Conservation (phyloP, 2,329 filamentous ascomycete genomes). For the Scortechinia acanthostroma region DNA sequence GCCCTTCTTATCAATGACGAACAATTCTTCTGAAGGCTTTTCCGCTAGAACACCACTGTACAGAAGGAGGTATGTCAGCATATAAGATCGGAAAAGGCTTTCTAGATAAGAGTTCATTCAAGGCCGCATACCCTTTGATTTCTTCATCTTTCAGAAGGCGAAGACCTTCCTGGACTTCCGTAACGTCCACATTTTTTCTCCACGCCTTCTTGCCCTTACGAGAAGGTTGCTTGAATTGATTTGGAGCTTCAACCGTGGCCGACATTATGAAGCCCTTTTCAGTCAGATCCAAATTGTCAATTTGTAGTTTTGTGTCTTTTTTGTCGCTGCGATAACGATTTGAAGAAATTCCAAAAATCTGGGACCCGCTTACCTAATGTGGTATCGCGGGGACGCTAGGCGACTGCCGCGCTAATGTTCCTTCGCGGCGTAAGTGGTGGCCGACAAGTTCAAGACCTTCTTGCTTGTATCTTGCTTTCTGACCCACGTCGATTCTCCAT, state of each 20-base stretch:
- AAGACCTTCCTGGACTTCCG: constrained; percentile 76
- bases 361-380: background rate
- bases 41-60: constrained; percentile 77
- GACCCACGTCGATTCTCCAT: too few relatives aligned
- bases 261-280: background rate
- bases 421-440: too few relatives aligned
- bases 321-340: background rate
- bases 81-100: too few relatives aligned
- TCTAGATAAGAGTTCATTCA: background rate
- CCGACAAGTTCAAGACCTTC: too few relatives aligned
- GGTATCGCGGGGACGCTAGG: background rate
- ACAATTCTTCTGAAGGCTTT: constrained; percentile 75
- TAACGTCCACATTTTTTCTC: constrained; percentile 95
- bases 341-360: background rate
- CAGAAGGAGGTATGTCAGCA: background rate
- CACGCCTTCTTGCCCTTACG: constrained; percentile 98
- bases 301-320: background rate
- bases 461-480: too few relatives aligned
- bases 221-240: constrained; percentile 80
- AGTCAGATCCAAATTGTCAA: background rate
- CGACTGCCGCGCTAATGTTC: background rate
- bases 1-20: constrained; percentile 72
- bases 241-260: constrained; percentile 45
- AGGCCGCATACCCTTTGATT: constrained; percentile 67
- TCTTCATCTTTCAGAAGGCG: constrained; percentile 81